Evolutionary conservation across 805 yeast species (phyloP), one percentile per base, ranked within the genome.

Genomic region (Yamadazyma sp.): DNA sequence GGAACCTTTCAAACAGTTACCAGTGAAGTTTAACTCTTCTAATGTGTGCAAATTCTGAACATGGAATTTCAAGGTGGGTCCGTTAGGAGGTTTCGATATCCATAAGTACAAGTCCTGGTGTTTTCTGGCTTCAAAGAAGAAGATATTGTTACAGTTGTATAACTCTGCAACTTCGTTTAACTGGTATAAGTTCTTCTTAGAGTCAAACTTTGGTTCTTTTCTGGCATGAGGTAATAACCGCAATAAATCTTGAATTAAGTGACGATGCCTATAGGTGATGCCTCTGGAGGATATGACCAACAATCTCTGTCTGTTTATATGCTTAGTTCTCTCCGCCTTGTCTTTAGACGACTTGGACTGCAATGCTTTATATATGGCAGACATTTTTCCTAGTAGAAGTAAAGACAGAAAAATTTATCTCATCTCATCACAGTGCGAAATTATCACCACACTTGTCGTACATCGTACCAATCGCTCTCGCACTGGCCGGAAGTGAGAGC

Each of bases 51-150:
- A 73, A 64, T 93, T 93, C 66, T 91, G 96, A 42, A 93, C 76
- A 59, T 84, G 93, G 62, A 93, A 91, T 64, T 93, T 93, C 54
- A 86, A 69, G 16, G 97, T 91, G 42, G 99, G 99, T 1, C 99
- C 99, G 60, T 93, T 91, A 28, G 99, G 99, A 19, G 98, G 93
- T 64, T 93, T 91, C 22, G 96, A 78, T 47, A 93, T 62, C 96
- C 97, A 93, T 62, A 93, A 63, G 62, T 93, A 93, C 55, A 93
- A 77, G 66, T 93, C 99, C 62, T 81, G 85, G 65, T 91, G 97
- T 64, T 93, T 93, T 69, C 98, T 82, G 38, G 95, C 87, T 65
- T 93, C 99, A 60, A 93, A 93, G 60, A 84, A 93, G 59, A 89
- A 70, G 49, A 93, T 78, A 59, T 93, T 93, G 67, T 93, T 93